Conservation (phyloP, 352 stramenopile genomes). For the Elongisporangium senticosum region DNA sequence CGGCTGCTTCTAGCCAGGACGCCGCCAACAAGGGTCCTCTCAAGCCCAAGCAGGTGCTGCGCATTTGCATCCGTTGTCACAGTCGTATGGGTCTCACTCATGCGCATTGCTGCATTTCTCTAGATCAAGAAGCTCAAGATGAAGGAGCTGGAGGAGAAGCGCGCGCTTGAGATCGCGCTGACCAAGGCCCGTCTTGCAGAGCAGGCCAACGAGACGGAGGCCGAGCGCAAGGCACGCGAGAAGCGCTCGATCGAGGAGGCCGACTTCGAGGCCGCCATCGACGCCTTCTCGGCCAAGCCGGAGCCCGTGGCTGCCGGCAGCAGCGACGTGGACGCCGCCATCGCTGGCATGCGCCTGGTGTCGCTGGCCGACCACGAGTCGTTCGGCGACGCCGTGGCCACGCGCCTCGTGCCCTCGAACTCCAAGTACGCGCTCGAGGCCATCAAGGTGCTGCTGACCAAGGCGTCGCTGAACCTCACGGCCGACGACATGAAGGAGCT, state of each 20-base stretch:
- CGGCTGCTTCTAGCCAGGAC: constrained; percentile 16
- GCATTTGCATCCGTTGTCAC: neutral
- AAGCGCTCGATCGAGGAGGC: constrained; percentile 59
- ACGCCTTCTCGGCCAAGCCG: constrained; percentile 55
- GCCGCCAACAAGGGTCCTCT: constrained; percentile 42
- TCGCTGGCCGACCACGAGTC: constrained; percentile 72
- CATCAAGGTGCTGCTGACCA: constrained; percentile 79
- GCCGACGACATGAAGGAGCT: constrained; percentile 85
- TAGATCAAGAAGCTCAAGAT: constrained; percentile 83
- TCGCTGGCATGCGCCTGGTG: constrained; percentile 59
- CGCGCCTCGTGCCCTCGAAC: constrained; percentile 52
- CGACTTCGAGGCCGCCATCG: constrained; percentile 72
- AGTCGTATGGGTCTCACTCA: neutral
- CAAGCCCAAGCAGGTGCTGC: constrained; percentile 62
- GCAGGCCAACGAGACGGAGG: constrained; percentile 58
- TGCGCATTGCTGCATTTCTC: neutral
- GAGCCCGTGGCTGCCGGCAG: constrained; percentile 26
- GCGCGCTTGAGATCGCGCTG: constrained; percentile 64
- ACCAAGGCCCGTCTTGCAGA: constrained; percentile 69
- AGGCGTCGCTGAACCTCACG: constrained; percentile 70
- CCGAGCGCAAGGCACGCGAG: constrained; percentile 53
- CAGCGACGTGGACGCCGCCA: constrained; percentile 36
- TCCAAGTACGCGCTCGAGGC: constrained; percentile 73
- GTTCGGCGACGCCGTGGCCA: constrained; percentile 57
- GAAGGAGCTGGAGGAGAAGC: constrained; percentile 84